Base-by-base conservation (phyloP, 352 stramenopile species). In the Thraustochytrium sp. region DNA sequence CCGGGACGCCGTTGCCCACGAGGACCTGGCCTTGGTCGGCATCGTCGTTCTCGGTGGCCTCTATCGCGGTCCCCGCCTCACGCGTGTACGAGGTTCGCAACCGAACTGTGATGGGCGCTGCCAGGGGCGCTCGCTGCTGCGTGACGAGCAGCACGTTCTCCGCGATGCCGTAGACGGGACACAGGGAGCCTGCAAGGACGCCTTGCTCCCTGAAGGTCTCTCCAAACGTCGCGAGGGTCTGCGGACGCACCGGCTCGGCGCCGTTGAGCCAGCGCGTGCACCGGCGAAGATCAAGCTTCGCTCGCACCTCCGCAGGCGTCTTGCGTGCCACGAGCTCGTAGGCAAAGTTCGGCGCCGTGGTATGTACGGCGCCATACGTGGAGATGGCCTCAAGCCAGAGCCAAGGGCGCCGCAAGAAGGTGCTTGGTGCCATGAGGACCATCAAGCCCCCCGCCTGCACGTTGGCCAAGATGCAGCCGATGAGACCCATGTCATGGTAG, bases 101-200 rank as follows among this genome's bases (percentile, higher is more conserved):
- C 16, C 48, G 48, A 55, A 55, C n/a, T 56, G 96, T 90, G 16
- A 98, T 92, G 48, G 82, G 91, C 26, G 98, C 65, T 92, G 59
- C 93, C 13, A n/a, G 54, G 16, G 89, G 89, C 85, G 96, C 90
- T 49, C 92, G 88, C 0, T 95, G 96, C 49, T 93, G 92, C 18
- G 94, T 95, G 74, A 93, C 98, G 68, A 98, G 96, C 87, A 97
- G 98, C 40, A 99, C 97, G 87, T 98, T 94, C 88, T 99, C 97
- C 11, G 97, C 97, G 26, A 99, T 88, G 26, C 97, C 97, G 87
- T 99, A 99, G n/a, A 93, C 98, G 2, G 95, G 95, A 82, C 94
- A 96, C 65, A 99, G 92, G 3, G 97, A 94, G 40, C 89, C 90
- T 0, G 88, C 62, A 0, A 75, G 59, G 0, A 99, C 87, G 16